phyloP scores from a whole-genome alignment of 495 filamentous ascomycete genomes.

The Aspergillus haitiensis region DNA sequence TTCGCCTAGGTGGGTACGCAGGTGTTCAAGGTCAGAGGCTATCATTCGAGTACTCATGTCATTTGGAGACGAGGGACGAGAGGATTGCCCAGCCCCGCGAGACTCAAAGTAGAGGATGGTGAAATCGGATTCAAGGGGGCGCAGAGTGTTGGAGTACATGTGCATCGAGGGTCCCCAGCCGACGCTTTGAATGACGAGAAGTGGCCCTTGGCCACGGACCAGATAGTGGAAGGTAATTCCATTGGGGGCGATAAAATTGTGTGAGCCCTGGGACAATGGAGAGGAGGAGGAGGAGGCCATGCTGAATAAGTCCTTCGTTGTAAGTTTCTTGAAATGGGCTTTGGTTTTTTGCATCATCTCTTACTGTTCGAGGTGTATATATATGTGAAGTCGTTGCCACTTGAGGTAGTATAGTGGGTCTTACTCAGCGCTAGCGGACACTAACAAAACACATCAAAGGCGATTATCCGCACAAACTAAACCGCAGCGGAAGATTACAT shows the following conservation, averaged over 20 bases:
- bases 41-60: constrained; percentile 23
- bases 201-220: constrained; percentile 3
- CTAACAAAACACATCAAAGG: too few relatives aligned
- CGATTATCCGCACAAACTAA: too few relatives aligned
- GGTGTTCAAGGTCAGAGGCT: constrained; percentile 23
- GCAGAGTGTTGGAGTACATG: constrained; percentile 7
- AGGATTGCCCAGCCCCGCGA: background rate
- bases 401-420: background rate
- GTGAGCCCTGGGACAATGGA: background rate
- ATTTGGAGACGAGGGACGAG: background rate
- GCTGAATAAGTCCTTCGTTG: background rate
- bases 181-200: constrained; percentile 8
- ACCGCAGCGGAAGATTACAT: too few relatives aligned
- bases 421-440: constrained; percentile 5
- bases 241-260: constrained; percentile 1
- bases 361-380: background rate
- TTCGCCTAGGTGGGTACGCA: constrained; percentile 18
- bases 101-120: constrained; percentile 7
- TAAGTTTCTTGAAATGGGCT: background rate
- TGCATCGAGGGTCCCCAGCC: constrained; percentile 13
- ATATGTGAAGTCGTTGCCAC: background rate
- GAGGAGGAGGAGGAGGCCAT: background rate
- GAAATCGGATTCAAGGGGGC: background rate
- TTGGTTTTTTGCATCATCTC: background rate
- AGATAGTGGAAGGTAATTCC: constrained; percentile 13